These are phyloP conservation scores for Leucogyrophana mollusca DNA, from an alignment of 768 basidiomycete genomes.

Conservation along the genomic window DNA sequence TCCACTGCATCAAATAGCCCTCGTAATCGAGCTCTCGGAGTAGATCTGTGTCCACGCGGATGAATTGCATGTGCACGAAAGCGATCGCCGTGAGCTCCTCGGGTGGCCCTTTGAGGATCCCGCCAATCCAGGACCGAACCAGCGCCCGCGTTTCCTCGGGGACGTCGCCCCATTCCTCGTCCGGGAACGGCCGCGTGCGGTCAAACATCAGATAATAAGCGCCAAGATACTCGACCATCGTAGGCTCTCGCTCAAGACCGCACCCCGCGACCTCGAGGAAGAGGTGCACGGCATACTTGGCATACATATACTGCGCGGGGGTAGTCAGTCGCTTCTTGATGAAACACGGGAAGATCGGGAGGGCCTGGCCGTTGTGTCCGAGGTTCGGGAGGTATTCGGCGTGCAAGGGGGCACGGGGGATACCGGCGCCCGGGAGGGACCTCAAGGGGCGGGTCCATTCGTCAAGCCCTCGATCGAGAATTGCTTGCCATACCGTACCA, in stretches of 20 bases:
- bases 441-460: too few species aligned
- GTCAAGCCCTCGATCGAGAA: constrained; percentile 15
- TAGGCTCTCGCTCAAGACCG: too few species aligned
- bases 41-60: too few species aligned
- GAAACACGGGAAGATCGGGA: not conserved
- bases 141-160: constrained; percentile 4
- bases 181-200: too few species aligned
- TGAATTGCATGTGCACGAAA: constrained; percentile 10
- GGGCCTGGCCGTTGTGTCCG: not conserved
- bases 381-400: constrained; percentile 2
- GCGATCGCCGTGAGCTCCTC: constrained; percentile 8
- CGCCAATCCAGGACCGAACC: not conserved
- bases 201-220: constrained; percentile 6
- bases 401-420: constrained; percentile 1
- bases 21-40: too few species aligned
- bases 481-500: constrained; percentile 13
- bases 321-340: too few species aligned
- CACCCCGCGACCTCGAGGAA: constrained; percentile 10
- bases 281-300: constrained; percentile 23
- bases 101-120: too few species aligned
- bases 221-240: constrained; percentile 20
- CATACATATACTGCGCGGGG: too few species aligned
- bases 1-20: too few species aligned
- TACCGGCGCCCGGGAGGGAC: too few species aligned
- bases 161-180: constrained; percentile 9